A percentile compares a stretch with the other conserved stretches of the same genome.
These are phyloP conservation scores for Aspergillus hiratsukae DNA, from an alignment of 2,329 filamentous ascomycete genomes.

Conservation along the genomic window DNA sequence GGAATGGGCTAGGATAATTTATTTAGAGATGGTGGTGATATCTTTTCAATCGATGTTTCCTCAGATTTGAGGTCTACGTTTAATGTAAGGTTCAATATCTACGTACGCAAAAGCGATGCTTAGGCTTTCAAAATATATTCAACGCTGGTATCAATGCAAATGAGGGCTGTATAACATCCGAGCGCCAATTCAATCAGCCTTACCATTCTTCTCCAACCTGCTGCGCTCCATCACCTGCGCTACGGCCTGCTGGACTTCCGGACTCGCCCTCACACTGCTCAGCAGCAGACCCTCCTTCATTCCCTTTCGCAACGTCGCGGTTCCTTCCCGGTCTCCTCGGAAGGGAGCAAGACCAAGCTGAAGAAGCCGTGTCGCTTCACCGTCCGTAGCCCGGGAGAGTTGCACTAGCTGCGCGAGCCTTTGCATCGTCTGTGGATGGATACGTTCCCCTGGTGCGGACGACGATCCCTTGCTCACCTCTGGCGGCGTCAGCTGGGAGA, in stretches of 20 bases:
- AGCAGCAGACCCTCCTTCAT: constrained; percentile 85
- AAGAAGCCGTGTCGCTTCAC: constrained; percentile 66
- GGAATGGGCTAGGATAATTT: neutral
- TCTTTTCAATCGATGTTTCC: too few relatives aligned
- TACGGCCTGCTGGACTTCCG: constrained; percentile 77
- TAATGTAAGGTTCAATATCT: neutral
- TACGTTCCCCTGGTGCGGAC: constrained; percentile 25
- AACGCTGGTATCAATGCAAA: neutral
- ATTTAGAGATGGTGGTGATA: neutral
- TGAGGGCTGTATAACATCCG: neutral
- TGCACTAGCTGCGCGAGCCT: constrained; percentile 65
- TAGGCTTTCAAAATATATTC: neutral
- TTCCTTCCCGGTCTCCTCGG: constrained; percentile 62
- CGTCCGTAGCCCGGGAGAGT: constrained; percentile 56
- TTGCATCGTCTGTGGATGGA: constrained; percentile 51
- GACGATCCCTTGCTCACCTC: constrained; percentile 43
- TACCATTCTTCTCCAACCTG: constrained; percentile 33
- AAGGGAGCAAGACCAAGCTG: constrained; percentile 79
- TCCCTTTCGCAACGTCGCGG: constrained; percentile 62
- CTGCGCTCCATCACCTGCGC: constrained; percentile 61
- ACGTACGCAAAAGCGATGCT: neutral
- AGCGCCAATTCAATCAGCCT: constrained; percentile 12
- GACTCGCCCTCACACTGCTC: constrained; percentile 74
- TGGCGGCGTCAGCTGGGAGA: constrained; percentile 73
- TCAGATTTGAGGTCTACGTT: neutral